Conservation (phyloP, 2,329 filamentous ascomycete genomes). For the Coniella lustricola region DNA sequence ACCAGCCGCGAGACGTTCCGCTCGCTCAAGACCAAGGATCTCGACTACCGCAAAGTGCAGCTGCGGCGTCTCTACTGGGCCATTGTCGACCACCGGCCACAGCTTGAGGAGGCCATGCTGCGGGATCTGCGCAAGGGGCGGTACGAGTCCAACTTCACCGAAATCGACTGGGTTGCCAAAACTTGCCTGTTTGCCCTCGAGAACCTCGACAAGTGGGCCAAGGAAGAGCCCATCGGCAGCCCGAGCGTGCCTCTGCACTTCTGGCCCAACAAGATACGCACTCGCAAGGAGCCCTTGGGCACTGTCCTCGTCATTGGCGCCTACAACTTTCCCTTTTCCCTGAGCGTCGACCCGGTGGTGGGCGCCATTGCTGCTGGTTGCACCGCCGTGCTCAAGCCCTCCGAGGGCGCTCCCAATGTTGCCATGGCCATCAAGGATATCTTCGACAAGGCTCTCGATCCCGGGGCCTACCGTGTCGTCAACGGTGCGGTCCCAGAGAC, state of each 20-base stretch:
- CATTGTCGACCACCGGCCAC: constrained; percentile 67
- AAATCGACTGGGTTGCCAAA: constrained; percentile 72
- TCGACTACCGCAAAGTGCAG: constrained; percentile 77
- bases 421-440: constrained; percentile 77
- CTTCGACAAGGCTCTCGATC: constrained; percentile 68
- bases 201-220: constrained; percentile 73
- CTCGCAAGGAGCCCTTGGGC: constrained; percentile 84
- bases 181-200: constrained; percentile 74
- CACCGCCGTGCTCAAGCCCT: constrained; percentile 84
- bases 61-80: constrained; percentile 95
- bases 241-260: constrained; percentile 62
- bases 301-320: constrained; percentile 79
- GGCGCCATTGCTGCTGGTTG: constrained; percentile 92
- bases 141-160: constrained; percentile 67
- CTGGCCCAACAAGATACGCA: constrained; percentile 62
- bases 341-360: constrained; percentile 70
- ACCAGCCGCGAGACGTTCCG: constrained; percentile 63
- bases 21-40: constrained; percentile 71
- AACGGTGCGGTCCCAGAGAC: constrained; percentile 79
- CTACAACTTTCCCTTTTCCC: constrained; percentile 88
- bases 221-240: constrained; percentile 63
- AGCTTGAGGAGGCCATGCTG: constrained; percentile 67
- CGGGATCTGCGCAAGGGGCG: constrained; percentile 71
- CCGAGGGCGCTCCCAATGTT: constrained; percentile 69
- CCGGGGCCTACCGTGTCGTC: constrained; percentile 65